Evolutionary conservation across 2,329 filamentous ascomycete species (phyloP).

Genomic region (Alternaria triticina): DNA sequence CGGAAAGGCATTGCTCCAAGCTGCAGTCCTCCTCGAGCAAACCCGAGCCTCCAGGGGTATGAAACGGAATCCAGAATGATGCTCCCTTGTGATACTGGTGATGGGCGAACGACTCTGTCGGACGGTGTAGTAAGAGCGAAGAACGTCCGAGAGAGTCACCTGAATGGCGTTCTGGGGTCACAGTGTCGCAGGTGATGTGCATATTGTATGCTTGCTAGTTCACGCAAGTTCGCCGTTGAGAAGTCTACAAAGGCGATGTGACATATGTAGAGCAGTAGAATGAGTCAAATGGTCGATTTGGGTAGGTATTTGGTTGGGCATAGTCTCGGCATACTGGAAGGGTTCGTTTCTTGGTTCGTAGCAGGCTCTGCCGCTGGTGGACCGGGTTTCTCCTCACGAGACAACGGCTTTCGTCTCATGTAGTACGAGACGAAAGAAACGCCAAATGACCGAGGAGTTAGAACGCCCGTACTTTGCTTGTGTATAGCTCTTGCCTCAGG

Average conservation of each 20-base stretch:
- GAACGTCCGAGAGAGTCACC: conserved; percentile 6
- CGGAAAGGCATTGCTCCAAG: not conserved
- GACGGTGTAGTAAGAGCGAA: conserved; percentile 3
- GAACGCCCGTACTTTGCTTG: not conserved
- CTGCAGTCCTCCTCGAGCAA: not conserved
- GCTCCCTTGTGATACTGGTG: conserved; percentile 22
- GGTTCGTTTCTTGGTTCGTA: not conserved
- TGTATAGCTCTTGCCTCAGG: not conserved
- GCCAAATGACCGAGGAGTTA: not conserved
- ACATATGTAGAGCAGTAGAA: not conserved
- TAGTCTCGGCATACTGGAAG: not conserved
- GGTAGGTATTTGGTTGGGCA: not conserved
- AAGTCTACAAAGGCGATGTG: not conserved
- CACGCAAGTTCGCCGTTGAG: not conserved
- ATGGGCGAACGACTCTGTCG: conserved; percentile 6
- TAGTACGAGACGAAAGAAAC: not conserved
- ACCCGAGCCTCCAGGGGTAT: not conserved
- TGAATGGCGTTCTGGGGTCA: conserved; percentile 14
- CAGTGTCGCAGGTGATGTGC: conserved; percentile 11
- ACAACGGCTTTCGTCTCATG: not conserved
- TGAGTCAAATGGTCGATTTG: not conserved
- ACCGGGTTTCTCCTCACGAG: not conserved
- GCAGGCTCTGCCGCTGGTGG: not conserved
- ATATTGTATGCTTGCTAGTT: not conserved
- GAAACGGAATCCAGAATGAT: conserved; percentile 19